Conservation (phyloP, 345 rosid species). For the Aquilaria sinensis region DNA sequence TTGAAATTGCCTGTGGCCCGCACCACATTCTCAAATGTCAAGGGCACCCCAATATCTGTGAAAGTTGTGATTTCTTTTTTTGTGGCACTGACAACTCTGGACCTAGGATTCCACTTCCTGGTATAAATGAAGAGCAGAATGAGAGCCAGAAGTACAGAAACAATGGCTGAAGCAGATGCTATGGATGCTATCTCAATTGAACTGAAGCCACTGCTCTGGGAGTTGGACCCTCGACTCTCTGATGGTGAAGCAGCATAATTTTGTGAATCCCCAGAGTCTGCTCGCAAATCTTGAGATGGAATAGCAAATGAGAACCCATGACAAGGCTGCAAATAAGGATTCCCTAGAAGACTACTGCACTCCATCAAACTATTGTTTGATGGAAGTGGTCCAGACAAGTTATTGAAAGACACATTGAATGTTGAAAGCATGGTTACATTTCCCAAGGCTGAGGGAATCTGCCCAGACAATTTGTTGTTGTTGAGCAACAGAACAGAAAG, state of each 20-base stretch:
- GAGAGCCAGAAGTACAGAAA: slow-evolving; percentile 49
- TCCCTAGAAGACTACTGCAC: slow-evolving; percentile 48
- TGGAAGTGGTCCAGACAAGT: slow-evolving; percentile 59
- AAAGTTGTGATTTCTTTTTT: slow-evolving; percentile 47
- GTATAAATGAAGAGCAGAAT: slow-evolving; percentile 42
- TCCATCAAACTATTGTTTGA: slow-evolving; percentile 28
- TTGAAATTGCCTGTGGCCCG: slow-evolving; percentile 56
- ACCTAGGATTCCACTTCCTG: slow-evolving; percentile 36
- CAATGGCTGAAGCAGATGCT: slow-evolving; percentile 55
- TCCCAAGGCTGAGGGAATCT: slow-evolving; percentile 49
- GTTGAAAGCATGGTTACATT: slow-evolving; percentile 35
- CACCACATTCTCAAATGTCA: slow-evolving; percentile 50
- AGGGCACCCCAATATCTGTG: slow-evolving; percentile 33
- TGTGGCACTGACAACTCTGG: slow-evolving; percentile 35
- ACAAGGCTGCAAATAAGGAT: slow-evolving; percentile 49
- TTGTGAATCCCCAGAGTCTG: slow-evolving; percentile 24
- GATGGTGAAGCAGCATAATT: slow-evolving; percentile 31
- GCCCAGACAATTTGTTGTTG: slow-evolving; percentile 52
- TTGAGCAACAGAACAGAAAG: slow-evolving; percentile 50
- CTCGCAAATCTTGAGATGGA: slow-evolving; percentile 34
- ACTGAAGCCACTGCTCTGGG: slow-evolving; percentile 22
- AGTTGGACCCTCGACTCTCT: neutral
- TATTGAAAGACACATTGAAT: slow-evolving; percentile 54
- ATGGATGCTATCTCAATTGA: slow-evolving; percentile 62
- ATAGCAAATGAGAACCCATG: slow-evolving; percentile 21